phyloP scores from a whole-genome alignment of 2,329 filamentous ascomycete genomes.

The Neofusicoccum parvum region DNA sequence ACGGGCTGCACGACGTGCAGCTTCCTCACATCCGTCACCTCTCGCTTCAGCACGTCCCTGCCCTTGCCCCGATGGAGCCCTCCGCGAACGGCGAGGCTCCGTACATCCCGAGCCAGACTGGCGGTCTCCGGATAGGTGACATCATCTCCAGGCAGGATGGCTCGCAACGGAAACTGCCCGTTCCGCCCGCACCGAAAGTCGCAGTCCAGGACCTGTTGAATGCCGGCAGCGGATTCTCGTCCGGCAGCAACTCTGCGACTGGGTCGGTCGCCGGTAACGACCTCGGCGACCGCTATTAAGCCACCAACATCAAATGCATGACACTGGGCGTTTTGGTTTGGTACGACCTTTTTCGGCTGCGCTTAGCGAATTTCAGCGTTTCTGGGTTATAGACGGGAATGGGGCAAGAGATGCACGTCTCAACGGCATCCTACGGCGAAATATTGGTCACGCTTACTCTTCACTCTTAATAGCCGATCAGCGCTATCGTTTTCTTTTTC shows the following conservation, averaged over 20 bases:
- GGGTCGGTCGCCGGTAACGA: slow-evolving; percentile 72
- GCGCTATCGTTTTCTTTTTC: slow-evolving; percentile 18
- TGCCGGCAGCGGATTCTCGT: slow-evolving; percentile 65
- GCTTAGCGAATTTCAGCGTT: slow-evolving; percentile 20
- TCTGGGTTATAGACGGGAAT: slow-evolving; percentile 21
- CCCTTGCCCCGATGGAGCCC: slow-evolving; percentile 71
- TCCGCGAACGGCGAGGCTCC: slow-evolving; percentile 62
- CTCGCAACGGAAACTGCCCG: slow-evolving; percentile 84
- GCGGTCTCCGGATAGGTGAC: slow-evolving; percentile 81
- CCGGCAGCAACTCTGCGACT: slow-evolving; percentile 74
- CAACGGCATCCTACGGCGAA: slow-evolving; percentile 9
- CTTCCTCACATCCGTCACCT: slow-evolving; percentile 82
- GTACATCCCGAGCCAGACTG: slow-evolving; percentile 57
- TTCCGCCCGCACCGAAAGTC: slow-evolving; percentile 88
- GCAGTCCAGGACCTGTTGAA: slow-evolving; percentile 83
- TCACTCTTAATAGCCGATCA: slow-evolving; percentile 14
- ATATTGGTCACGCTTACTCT: slow-evolving; percentile 19
- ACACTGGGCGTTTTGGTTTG: slow-evolving; percentile 20
- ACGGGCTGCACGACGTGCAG: slow-evolving; percentile 71
- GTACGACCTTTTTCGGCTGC: slow-evolving; percentile 19
- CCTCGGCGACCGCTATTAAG: slow-evolving; percentile 39
- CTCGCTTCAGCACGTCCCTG: slow-evolving; percentile 66
- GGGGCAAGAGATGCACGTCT: slow-evolving; percentile 7
- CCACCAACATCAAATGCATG: slow-evolving; percentile 15
- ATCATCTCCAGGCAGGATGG: slow-evolving; percentile 90